Evolutionary conservation across 73 alveolate species (phyloP).

Genomic region (Blepharisma japonicum): DNA sequence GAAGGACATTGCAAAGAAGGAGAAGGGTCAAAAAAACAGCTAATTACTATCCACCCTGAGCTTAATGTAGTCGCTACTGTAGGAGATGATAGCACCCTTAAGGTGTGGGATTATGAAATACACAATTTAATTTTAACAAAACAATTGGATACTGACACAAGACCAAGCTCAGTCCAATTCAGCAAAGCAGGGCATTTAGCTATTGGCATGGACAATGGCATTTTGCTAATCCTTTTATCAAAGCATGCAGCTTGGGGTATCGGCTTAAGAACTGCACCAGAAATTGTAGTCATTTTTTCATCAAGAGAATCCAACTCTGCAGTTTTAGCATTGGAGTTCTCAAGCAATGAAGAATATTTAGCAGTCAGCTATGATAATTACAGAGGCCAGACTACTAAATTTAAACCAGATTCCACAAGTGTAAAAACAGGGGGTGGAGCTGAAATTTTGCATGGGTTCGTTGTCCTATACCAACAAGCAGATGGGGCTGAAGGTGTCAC

Average conservation of each 20-base stretch:
- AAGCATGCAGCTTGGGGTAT: conserved; percentile 22
- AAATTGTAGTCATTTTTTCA: conserved; percentile 3
- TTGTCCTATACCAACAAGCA: background rate
- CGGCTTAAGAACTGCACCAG: background rate
- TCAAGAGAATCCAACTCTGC: conserved; percentile 3
- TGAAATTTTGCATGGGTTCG: background rate
- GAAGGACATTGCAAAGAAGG: conserved; percentile 2
- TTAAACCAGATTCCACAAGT: background rate
- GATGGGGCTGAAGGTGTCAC: background rate
- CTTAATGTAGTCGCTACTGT: conserved; percentile 62
- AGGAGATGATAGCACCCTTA: conserved; percentile 81
- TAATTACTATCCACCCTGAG: conserved; percentile 50
- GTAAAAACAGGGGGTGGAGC: conserved; percentile 30
- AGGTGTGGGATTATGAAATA: conserved; percentile 72
- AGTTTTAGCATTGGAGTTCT: background rate
- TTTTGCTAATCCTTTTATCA: conserved; percentile 42
- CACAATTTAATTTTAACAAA: conserved; percentile 54
- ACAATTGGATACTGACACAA: conserved; percentile 71
- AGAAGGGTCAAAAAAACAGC: conserved; percentile 35
- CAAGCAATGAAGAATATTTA: conserved; percentile 9
- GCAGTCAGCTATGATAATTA: conserved; percentile 6
- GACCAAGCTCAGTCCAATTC: conserved; percentile 70
- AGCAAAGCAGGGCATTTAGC: conserved; percentile 71
- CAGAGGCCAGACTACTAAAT: background rate
- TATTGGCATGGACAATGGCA: conserved; percentile 73